phyloP scores from a whole-genome alignment of 2,329 filamentous ascomycete genomes.

The Didymella keratinophila region DNA sequence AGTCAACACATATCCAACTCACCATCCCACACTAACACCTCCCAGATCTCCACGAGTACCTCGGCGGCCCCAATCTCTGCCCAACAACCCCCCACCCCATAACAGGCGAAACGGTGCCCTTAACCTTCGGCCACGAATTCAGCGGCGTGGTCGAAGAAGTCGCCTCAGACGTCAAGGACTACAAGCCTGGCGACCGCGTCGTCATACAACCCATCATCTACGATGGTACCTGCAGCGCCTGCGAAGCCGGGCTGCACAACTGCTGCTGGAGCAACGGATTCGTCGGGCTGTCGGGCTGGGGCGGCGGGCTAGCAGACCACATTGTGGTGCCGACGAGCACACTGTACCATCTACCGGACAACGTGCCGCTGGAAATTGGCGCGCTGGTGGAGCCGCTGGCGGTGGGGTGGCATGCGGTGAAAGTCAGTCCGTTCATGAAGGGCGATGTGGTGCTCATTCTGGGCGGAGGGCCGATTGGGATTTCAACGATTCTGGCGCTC shows the following conservation, averaged over 20 bases:
- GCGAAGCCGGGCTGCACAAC: slow-evolving; percentile 61
- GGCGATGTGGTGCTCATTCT: slow-evolving; percentile 59
- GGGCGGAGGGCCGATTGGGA: slow-evolving; percentile 63
- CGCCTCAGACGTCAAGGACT: slow-evolving; percentile 58
- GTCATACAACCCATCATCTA: slow-evolving; percentile 64
- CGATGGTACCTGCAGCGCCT: slow-evolving; percentile 61
- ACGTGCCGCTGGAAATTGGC: slow-evolving; percentile 60
- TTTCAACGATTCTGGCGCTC: slow-evolving; percentile 48
- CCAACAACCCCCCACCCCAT: slow-evolving; percentile 63
- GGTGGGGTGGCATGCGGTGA: slow-evolving; percentile 65
- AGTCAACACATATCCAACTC: background rate
- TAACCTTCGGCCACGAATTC: slow-evolving; percentile 64
- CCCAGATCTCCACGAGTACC: slow-evolving; percentile 58
- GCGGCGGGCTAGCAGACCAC: slow-evolving; percentile 61
- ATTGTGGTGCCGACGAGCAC: slow-evolving; percentile 59
- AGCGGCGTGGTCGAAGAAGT: slow-evolving; percentile 61
- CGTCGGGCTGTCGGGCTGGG: slow-evolving; percentile 62
- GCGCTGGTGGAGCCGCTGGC: slow-evolving; percentile 63
- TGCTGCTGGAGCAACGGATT: slow-evolving; percentile 65
- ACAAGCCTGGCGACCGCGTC: slow-evolving; percentile 59
- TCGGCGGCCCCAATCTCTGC: slow-evolving; percentile 58
- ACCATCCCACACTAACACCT: background rate
- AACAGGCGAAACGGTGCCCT: slow-evolving; percentile 60
- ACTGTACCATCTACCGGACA: slow-evolving; percentile 59
- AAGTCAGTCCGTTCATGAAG: slow-evolving; percentile 58